Percentiles rank a stretch among this genome's conserved stretches.
These are phyloP conservation scores for Pichia manshurica DNA, from an alignment of 805 yeast species.

Conservation along the genomic window DNA sequence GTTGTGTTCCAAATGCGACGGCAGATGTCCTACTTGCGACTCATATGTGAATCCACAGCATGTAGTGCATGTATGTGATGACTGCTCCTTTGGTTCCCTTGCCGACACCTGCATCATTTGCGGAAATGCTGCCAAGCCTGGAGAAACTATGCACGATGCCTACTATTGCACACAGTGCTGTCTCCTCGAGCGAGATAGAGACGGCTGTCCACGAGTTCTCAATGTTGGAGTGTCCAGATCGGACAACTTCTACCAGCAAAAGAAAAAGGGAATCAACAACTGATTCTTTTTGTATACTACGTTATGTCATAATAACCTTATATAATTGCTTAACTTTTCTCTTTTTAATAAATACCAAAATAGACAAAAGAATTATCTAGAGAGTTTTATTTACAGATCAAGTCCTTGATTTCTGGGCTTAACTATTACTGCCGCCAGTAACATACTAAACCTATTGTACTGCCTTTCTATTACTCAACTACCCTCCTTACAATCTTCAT, in stretches of 20 bases:
- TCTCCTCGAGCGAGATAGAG: constrained; percentile 68
- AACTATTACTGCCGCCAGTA: constrained; percentile 6
- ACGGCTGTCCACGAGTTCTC: constrained; percentile 84
- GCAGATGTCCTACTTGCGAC: constrained; percentile 87
- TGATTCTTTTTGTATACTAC: too few relatives aligned
- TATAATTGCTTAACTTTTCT: too few relatives aligned
- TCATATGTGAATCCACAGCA: constrained; percentile 69
- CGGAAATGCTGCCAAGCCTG: constrained; percentile 40
- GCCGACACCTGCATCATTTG: constrained; percentile 74
- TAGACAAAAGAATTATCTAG: too few relatives aligned
- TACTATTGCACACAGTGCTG: constrained; percentile 86
- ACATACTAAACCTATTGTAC: too few relatives aligned
- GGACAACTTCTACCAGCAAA: constrained; percentile 59
- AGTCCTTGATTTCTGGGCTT: too few relatives aligned
- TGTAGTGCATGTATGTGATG: constrained; percentile 71
- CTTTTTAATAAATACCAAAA: too few relatives aligned
- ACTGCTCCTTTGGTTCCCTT: constrained; percentile 70
- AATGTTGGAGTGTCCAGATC: constrained; percentile 75
- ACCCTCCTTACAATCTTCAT: too few relatives aligned
- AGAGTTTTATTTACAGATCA: too few relatives aligned
- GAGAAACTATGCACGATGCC: constrained; percentile 53
- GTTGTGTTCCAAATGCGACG: constrained; percentile 83
- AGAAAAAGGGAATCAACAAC: constrained; percentile 24
- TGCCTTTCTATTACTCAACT: too few relatives aligned
- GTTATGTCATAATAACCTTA: too few relatives aligned